phyloP scores from a whole-genome alignment of 805 yeast genomes.

The Candida andamanensis region DNA sequence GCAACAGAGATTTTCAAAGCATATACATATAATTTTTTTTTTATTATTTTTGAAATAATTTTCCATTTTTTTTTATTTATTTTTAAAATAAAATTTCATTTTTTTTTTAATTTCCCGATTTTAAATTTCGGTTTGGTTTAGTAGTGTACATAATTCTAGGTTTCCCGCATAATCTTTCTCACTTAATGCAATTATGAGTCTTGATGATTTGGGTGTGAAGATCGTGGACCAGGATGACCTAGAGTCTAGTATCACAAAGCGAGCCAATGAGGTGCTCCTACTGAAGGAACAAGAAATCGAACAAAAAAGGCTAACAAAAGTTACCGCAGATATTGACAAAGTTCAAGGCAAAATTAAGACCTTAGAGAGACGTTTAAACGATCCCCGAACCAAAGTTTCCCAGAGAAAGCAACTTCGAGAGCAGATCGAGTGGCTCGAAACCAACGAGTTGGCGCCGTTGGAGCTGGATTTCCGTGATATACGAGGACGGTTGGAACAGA shows the following conservation, averaged over 20 bases:
- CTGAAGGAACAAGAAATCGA: conserved; percentile 70
- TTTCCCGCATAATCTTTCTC: too few relatives aligned
- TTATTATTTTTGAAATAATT: too few relatives aligned
- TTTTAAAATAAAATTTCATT: too few relatives aligned
- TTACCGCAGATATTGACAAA: conserved; percentile 45
- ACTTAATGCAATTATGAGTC: too few relatives aligned
- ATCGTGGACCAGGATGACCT: conserved; percentile 75
- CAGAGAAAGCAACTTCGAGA: conserved; percentile 49
- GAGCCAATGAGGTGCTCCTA: conserved; percentile 60
- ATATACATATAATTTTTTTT: too few relatives aligned
- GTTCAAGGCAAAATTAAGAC: conserved; percentile 38
- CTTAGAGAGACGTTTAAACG: conserved; percentile 45
- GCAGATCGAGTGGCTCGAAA: conserved; percentile 49
- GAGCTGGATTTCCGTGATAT: conserved; percentile 58
- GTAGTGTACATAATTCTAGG: too few relatives aligned
- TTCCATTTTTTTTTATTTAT: too few relatives aligned
- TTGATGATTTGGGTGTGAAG: conserved; percentile 32
- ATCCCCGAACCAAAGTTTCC: conserved; percentile 59
- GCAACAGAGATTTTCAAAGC: too few relatives aligned
- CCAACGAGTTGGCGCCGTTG: conserved; percentile 49
- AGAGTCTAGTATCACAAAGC: conserved; percentile 65
- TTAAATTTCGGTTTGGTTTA: too few relatives aligned
- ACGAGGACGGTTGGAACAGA: conserved; percentile 28
- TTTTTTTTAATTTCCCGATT: too few relatives aligned
- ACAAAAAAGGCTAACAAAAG: conserved; percentile 64